A percentile compares a stretch with the other conserved stretches of the same genome.
These are phyloP conservation scores for Jatropha multifida DNA, from an alignment of 441 rosid genomes.

Conservation along the genomic window DNA sequence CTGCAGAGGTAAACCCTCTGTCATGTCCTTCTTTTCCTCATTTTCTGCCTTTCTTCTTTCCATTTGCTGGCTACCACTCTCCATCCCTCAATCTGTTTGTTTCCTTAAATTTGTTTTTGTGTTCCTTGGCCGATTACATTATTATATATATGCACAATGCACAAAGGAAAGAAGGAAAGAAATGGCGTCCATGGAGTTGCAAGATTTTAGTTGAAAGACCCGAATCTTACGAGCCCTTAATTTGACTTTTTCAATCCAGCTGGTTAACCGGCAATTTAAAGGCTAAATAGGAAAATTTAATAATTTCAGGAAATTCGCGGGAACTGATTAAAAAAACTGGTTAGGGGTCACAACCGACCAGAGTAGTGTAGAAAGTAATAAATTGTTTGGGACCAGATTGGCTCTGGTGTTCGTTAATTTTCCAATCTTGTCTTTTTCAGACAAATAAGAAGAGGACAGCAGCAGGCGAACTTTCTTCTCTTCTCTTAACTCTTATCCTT, in stretches of 20 bases:
- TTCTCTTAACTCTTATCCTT: slow-evolving; percentile 31
- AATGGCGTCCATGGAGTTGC: neutral
- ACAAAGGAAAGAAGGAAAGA: neutral
- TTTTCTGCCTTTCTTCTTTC: neutral
- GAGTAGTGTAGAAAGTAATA: neutral
- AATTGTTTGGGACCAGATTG: neutral
- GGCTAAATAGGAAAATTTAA: too few relatives aligned
- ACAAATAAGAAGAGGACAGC: neutral
- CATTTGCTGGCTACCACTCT: neutral
- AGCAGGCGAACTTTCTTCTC: slow-evolving; percentile 26
- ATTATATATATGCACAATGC: too few relatives aligned
- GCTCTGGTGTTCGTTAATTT: neutral
- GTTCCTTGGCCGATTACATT: too few relatives aligned
- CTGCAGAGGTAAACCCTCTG: slow-evolving; percentile 31
- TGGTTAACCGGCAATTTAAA: too few relatives aligned
- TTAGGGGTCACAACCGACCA: too few relatives aligned
- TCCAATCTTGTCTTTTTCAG: neutral
- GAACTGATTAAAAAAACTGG: neutral
- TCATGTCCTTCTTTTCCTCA: slow-evolving; percentile 8
- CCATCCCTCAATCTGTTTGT: neutral
- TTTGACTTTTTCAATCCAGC: neutral
- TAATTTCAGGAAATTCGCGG: neutral
- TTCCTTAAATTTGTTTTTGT: neutral
- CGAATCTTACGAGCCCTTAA: neutral
- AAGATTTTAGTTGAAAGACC: slow-evolving; percentile 6